These are phyloP conservation scores for Phtheirospermum japonicum DNA, from an alignment of 257 asterid species.

Conservation along the genomic window DNA sequence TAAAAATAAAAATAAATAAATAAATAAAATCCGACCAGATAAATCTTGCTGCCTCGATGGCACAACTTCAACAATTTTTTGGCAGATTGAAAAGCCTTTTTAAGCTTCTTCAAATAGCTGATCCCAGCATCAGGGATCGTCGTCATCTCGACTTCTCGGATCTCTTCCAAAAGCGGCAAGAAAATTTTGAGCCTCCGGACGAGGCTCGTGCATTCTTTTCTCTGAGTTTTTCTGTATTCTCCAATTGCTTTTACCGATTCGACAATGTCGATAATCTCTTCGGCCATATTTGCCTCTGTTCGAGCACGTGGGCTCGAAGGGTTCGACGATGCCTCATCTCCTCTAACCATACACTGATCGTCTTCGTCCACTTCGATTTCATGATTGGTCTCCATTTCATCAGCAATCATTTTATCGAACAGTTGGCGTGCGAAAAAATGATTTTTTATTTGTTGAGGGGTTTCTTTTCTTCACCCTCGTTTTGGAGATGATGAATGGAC, in stretches of 20 bases:
- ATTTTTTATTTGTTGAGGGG: not conserved
- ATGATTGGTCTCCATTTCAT: constrained; percentile 25
- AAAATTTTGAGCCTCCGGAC: constrained; percentile 56
- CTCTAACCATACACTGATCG: constrained; percentile 32
- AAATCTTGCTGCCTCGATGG: constrained; percentile 79
- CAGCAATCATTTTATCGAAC: not conserved
- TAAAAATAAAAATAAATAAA: not conserved
- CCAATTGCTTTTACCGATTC: constrained; percentile 49
- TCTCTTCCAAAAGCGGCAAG: constrained; percentile 59
- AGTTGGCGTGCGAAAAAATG: not conserved
- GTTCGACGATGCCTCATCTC: constrained; percentile 27
- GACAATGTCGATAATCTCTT: constrained; percentile 46
- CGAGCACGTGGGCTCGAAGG: constrained; percentile 31
- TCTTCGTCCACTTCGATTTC: constrained; percentile 26
- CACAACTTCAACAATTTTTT: constrained; percentile 63
- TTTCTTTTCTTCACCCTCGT: not conserved
- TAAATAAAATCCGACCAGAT: constrained; percentile 44
- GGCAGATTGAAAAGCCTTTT: constrained; percentile 63
- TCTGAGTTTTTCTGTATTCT: constrained; percentile 66
- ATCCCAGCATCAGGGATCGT: constrained; percentile 42
- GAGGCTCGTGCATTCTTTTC: constrained; percentile 59
- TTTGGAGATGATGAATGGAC: constrained; percentile 16
- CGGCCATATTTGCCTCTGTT: constrained; percentile 39
- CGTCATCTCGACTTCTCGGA: constrained; percentile 38
- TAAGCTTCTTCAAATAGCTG: constrained; percentile 47